These are phyloP conservation scores for Pseudonitzschia multistriata DNA, from an alignment of 108 stramenopile species.

Conservation along the genomic window DNA sequence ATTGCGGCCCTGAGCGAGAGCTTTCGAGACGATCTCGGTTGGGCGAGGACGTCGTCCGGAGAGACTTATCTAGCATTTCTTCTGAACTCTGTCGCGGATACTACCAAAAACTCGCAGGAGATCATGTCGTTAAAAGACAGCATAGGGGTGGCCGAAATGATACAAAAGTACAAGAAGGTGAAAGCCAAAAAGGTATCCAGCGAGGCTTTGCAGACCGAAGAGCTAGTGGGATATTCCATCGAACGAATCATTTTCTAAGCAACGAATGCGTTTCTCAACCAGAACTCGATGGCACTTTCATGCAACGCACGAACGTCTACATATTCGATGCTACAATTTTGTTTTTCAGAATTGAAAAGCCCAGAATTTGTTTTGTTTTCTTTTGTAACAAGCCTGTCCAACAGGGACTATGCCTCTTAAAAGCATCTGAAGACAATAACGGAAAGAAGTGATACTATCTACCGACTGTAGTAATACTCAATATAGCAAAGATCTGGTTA, in stretches of 20 bases:
- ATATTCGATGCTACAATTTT: too few species aligned
- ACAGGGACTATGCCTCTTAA: too few species aligned
- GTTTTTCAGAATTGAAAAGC: too few species aligned
- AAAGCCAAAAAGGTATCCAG: constrained; percentile 6
- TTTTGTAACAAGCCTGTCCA: too few species aligned
- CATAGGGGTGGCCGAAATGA: constrained; percentile 21
- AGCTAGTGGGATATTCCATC: constrained; percentile 35
- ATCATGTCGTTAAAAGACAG: constrained; percentile 29
- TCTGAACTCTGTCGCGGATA: not conserved
- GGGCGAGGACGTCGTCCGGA: constrained; percentile 1
- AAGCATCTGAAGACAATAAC: too few species aligned
- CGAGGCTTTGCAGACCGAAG: constrained; percentile 9
- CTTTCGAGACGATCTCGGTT: constrained; percentile 26
- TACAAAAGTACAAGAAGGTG: not conserved
- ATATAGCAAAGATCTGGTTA: too few species aligned
- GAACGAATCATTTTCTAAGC: constrained; percentile 24
- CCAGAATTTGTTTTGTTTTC: too few species aligned
- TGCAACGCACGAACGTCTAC: too few species aligned
- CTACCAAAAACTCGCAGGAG: constrained; percentile 26
- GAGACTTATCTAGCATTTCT: constrained; percentile 11
- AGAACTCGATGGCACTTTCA: not conserved
- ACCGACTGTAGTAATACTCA: too few species aligned
- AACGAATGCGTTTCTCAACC: too few species aligned
- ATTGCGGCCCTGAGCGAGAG: constrained; percentile 36
- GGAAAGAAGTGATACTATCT: too few species aligned